Conservation (phyloP, 1,284 basidiomycete species). For the Neolentinus lepideus region DNA sequence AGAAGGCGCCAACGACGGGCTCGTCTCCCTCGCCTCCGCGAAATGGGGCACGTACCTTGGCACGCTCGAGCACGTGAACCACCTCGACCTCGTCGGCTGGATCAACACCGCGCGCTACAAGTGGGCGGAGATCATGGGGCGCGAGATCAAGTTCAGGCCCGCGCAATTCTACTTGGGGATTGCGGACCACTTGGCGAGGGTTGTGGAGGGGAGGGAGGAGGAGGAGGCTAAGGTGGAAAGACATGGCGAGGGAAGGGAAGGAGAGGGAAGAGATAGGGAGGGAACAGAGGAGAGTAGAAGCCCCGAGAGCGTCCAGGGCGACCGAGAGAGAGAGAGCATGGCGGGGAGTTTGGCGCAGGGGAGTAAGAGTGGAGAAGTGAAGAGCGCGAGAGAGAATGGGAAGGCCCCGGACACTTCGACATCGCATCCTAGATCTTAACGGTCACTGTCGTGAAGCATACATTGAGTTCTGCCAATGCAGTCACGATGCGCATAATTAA, state of each 20-base stretch:
- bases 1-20: conserved; percentile 90
- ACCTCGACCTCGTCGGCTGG: conserved; percentile 87
- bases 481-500: neutral
- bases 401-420: neutral
- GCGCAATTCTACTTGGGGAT: conserved; percentile 85
- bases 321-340: conserved; percentile 1
- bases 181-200: conserved; percentile 28
- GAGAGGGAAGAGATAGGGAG: neutral
- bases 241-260: neutral
- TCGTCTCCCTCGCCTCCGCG: conserved; percentile 79
- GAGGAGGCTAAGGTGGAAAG: neutral
- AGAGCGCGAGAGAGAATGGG: neutral
- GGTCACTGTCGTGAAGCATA: neutral
- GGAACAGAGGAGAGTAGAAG: neutral
- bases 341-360: neutral
- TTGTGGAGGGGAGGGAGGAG: conserved; percentile 2
- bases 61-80: conserved; percentile 86
- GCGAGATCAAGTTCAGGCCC: conserved; percentile 82
- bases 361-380: neutral
- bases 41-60: conserved; percentile 87
- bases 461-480: too few species aligned
- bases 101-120: conserved; percentile 78
- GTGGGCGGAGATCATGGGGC: conserved; percentile 83
- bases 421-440: neutral
- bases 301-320: neutral